phyloP scores from a whole-genome alignment of 2,329 filamentous ascomycete species.

The Pyricularia pennisetigena region DNA sequence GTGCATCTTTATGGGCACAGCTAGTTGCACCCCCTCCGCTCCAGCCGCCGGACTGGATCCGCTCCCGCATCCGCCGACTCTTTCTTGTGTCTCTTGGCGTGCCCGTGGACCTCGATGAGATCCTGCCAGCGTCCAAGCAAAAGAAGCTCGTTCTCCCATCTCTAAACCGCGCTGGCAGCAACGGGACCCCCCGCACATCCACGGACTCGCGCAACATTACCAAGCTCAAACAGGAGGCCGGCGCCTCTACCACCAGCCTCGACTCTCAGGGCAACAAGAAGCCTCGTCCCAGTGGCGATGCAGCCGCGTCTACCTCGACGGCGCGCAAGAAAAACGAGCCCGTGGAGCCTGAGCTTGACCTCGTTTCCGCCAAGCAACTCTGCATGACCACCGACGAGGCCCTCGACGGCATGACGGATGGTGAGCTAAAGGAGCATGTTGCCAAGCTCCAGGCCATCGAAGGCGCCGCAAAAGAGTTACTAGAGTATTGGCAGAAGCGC shows the following conservation, averaged over 20 bases:
- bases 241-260: conserved; percentile 47
- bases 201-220: conserved; percentile 34
- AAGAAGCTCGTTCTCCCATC: conserved; percentile 95
- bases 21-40: conserved; percentile 89
- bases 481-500: conserved; percentile 82
- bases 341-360: conserved; percentile 65
- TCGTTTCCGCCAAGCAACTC: conserved; percentile 66
- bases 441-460: conserved; percentile 59
- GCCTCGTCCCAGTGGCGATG: conserved; percentile 15
- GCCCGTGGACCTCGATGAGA: conserved; percentile 93
- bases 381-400: conserved; percentile 81
- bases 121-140: conserved; percentile 91
- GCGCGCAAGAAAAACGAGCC: conserved; percentile 45
- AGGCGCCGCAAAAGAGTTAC: conserved; percentile 60
- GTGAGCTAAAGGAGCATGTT: conserved; percentile 66
- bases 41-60: conserved; percentile 95
- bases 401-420: conserved; percentile 65
- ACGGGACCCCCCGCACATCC: conserved; percentile 43
- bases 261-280: conserved; percentile 48
- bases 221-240: conserved; percentile 31
- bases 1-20: conserved; percentile 90
- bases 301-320: conserved; percentile 20
- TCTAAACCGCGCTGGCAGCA: conserved; percentile 42
- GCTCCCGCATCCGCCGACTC: conserved; percentile 84
- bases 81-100: conserved; percentile 95